Percentiles rank a stretch among this genome's conserved stretches.
These are phyloP conservation scores for Plasmodium cynomolgi DNA, from an alignment of 169 alveolate species.

Conservation along the genomic window DNA sequence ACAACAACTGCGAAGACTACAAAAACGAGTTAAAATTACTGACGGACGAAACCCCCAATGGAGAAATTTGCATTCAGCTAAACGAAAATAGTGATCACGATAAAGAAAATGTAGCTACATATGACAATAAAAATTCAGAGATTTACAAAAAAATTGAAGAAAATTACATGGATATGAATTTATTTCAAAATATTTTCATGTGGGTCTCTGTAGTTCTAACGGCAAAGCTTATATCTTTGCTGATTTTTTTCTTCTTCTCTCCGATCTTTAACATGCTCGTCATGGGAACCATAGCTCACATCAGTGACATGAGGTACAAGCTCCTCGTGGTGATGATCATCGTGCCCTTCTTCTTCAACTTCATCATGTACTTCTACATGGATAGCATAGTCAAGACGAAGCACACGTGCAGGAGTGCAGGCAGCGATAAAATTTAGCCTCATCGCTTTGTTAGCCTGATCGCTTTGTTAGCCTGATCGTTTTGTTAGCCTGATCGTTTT, in stretches of 20 bases:
- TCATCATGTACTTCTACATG: constrained; percentile 31
- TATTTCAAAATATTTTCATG: constrained; percentile 3
- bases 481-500: background rate
- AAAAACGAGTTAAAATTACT: constrained; percentile 44
- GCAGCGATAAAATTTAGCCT: background rate
- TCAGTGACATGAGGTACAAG: constrained; percentile 22
- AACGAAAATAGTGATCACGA: constrained; percentile 2
- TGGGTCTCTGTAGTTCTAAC: constrained; percentile 64
- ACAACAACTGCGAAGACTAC: background rate
- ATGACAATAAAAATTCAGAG: constrained; percentile 45
- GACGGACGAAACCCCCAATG: background rate
- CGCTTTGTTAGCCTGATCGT: background rate
- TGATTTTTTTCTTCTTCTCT: constrained; percentile 29
- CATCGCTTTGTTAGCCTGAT: background rate
- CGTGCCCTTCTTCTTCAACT: constrained; percentile 37
- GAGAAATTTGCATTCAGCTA: background rate
- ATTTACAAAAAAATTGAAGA: constrained; percentile 12
- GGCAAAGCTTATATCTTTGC: constrained; percentile 8
- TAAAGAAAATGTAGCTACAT: constrained; percentile 13
- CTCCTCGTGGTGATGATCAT: constrained; percentile 68
- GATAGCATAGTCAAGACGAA: constrained; percentile 54
- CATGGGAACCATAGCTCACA: constrained; percentile 18
- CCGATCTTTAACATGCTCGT: constrained; percentile 51
- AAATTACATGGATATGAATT: background rate
- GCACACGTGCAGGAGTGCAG: background rate